Percentiles rank a stretch among this genome's conserved stretches.
phyloP scores from a whole-genome alignment of 73 alveolate genomes.

The Paramecium sonneborni region DNA sequence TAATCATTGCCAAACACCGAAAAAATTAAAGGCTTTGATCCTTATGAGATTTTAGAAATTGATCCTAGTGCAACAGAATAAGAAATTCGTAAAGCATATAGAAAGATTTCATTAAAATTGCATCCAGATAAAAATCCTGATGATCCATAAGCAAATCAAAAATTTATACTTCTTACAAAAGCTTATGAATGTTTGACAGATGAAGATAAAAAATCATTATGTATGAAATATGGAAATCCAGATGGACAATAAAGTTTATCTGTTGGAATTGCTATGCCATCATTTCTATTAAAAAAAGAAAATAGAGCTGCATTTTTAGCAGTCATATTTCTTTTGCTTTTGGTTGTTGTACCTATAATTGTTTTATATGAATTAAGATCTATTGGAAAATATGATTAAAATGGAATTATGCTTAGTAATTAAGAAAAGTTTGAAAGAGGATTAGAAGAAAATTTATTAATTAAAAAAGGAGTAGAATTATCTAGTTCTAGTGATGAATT shows the following conservation, averaged over 20 bases:
- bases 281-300: conserved; percentile 76
- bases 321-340: conserved; percentile 67
- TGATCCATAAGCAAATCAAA: conserved; percentile 76
- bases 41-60: conserved; percentile 82
- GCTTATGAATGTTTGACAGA: conserved; percentile 83
- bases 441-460: conserved; percentile 72
- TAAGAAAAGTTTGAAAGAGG: conserved; percentile 53
- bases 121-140: conserved; percentile 86
- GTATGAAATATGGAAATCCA: conserved; percentile 82
- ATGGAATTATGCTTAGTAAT: conserved; percentile 65
- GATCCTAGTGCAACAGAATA: conserved; percentile 65
- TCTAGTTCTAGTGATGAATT: conserved; percentile 69
- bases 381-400: conserved; percentile 64
- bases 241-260: conserved; percentile 77
- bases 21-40: conserved; percentile 76
- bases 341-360: conserved; percentile 70
- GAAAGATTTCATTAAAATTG: conserved; percentile 70
- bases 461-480: conserved; percentile 66
- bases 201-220: conserved; percentile 73
- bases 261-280: conserved; percentile 79
- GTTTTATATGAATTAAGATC: conserved; percentile 71
- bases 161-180: conserved; percentile 75
- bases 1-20: conserved; percentile 68
- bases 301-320: conserved; percentile 77
- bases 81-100: conserved; percentile 75